Evolutionary conservation across 345 rosid genomes (phyloP).

Genomic region (Eucalyptus polyanthemos): DNA sequence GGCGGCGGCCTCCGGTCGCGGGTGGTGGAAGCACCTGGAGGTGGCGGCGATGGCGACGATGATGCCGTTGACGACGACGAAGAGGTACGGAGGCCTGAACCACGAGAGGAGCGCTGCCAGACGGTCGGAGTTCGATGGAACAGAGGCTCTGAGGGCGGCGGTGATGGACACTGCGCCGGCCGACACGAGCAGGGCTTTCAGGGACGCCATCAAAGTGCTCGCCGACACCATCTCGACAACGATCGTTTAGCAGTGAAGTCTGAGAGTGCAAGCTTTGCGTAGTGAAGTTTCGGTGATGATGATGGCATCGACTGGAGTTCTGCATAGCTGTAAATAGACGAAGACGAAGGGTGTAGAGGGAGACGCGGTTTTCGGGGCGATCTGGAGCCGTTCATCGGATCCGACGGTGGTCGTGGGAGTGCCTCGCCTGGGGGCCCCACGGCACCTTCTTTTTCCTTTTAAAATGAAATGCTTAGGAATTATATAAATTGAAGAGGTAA

Average conservation of each 20-base stretch:
- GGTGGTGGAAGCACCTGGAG: constrained; percentile 8
- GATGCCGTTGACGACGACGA: constrained; percentile 32
- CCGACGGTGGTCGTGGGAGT: neutral
- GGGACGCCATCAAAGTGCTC: neutral
- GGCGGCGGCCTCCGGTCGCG: neutral
- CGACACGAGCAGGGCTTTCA: constrained; percentile 21
- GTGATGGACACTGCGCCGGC: constrained; percentile 15
- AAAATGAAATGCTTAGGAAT: neutral
- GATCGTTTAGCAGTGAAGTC: neutral
- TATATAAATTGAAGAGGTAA: neutral
- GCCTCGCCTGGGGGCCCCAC: neutral
- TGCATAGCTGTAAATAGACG: neutral
- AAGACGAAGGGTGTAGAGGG: neutral
- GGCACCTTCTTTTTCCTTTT: neutral
- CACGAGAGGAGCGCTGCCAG: constrained; percentile 18
- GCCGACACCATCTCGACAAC: neutral
- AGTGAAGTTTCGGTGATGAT: neutral
- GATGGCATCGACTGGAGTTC: neutral
- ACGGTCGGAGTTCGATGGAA: constrained; percentile 19
- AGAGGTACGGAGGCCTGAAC: constrained; percentile 55
- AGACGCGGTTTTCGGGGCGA: neutral
- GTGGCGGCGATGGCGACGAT: constrained; percentile 44
- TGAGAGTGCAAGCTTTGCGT: neutral
- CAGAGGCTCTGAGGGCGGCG: constrained; percentile 8
- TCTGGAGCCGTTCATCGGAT: neutral